Evolutionary conservation across 805 yeast species (phyloP).

Genomic region (Ogataea chonburiensis): DNA sequence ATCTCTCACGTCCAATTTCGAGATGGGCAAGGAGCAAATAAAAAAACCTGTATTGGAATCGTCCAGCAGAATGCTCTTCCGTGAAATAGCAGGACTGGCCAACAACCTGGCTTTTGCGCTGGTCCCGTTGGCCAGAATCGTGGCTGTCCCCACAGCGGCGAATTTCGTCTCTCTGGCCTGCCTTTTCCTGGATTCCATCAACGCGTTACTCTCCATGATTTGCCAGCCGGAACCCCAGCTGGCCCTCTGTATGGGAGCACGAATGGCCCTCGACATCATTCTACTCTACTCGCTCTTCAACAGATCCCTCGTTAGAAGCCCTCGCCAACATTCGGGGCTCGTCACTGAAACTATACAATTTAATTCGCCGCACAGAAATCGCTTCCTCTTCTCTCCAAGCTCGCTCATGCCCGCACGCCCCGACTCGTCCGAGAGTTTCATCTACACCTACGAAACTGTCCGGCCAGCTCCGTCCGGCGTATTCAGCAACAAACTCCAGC

Average conservation of each 20-base stretch:
- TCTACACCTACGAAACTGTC: too few relatives aligned
- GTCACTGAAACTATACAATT: not conserved
- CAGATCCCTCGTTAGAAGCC: not conserved
- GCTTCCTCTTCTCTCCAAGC: constrained; percentile 12
- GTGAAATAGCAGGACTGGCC: constrained; percentile 2
- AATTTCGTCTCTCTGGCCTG: not conserved
- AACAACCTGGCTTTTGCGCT: constrained; percentile 4
- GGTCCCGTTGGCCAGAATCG: constrained; percentile 3
- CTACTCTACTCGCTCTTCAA: not conserved
- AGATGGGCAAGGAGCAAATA: constrained; percentile 2
- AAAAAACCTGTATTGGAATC: not conserved
- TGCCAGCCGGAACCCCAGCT: constrained; percentile 1
- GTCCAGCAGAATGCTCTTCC: not conserved
- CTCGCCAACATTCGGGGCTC: not conserved
- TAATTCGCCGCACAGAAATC: constrained; percentile 4
- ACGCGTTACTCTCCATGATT: constrained; percentile 1
- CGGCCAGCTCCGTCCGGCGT: too few relatives aligned
- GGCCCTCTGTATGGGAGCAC: not conserved
- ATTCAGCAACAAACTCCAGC: constrained; percentile 2
- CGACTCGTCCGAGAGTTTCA: too few relatives aligned
- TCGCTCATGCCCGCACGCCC: constrained; percentile 14
- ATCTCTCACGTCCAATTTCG: constrained; percentile 6
- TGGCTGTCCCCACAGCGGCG: not conserved
- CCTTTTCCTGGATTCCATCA: constrained; percentile 3
- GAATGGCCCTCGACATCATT: constrained; percentile 1